A percentile compares a stretch with the other conserved stretches of the same genome.
Evolutionary conservation across 176 grass and related monocot genomes (phyloP).

Genomic region (Oryza longistaminata): DNA sequence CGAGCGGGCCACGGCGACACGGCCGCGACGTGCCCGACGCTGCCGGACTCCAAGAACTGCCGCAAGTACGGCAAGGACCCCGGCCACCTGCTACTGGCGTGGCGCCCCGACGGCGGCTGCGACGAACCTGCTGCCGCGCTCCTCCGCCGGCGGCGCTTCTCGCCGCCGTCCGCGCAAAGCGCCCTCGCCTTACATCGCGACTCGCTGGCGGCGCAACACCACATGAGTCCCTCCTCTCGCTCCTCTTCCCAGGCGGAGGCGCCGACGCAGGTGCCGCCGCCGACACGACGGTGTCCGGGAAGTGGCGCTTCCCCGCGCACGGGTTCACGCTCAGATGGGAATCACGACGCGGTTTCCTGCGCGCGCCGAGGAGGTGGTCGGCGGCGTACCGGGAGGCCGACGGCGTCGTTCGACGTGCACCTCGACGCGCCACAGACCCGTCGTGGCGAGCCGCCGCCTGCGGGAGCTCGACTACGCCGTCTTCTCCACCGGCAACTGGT

Average conservation of each 20-base stretch:
- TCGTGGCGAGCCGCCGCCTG: slow-evolving; percentile 44
- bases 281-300: slow-evolving; percentile 41
- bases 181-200: slow-evolving; percentile 71
- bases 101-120: slow-evolving; percentile 59
- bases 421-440: slow-evolving; percentile 50
- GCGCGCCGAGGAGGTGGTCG: slow-evolving; percentile 3
- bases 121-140: slow-evolving; percentile 50
- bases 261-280: slow-evolving; percentile 37
- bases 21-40: slow-evolving; percentile 48
- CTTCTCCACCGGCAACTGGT: slow-evolving; percentile 70
- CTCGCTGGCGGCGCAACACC: slow-evolving; percentile 81
- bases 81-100: slow-evolving; percentile 58
- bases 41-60: slow-evolving; percentile 72
- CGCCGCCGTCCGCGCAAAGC: slow-evolving; percentile 34
- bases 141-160: too few relatives aligned
- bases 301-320: slow-evolving; percentile 58
- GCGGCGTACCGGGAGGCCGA: slow-evolving; percentile 35
- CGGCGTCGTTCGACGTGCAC: slow-evolving; percentile 58
- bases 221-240: slow-evolving; percentile 82
- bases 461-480: slow-evolving; percentile 51
- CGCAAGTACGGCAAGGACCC: slow-evolving; percentile 69
- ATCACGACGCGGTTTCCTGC: slow-evolving; percentile 71
- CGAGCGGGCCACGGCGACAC: slow-evolving; percentile 40
- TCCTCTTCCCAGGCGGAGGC: slow-evolving; percentile 60
- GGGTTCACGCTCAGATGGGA: slow-evolving; percentile 63